Percentiles rank a stretch among this genome's conserved stretches.
Conservation (phyloP, 176 grass and related monocot species). For the Saccharum officinarum region DNA sequence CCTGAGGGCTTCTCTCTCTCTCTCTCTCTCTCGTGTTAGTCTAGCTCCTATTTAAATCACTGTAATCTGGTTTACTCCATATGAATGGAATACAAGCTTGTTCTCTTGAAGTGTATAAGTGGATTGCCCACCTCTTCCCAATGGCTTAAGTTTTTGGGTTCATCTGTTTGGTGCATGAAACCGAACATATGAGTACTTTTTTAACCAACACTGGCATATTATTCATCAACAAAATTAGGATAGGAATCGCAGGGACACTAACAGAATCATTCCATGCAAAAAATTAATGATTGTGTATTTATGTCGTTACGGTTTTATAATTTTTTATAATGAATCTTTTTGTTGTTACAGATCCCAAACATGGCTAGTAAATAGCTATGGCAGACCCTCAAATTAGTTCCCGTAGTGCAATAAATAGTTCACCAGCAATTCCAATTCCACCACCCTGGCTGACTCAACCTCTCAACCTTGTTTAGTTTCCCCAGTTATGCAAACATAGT, state of each 20-base stretch:
- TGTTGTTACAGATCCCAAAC: neutral
- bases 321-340: neutral
- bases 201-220: neutral
- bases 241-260: neutral
- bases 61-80: no score
- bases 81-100: no score
- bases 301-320: neutral
- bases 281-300: neutral
- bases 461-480: neutral
- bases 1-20: no score
- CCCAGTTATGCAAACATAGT: neutral
- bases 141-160: neutral
- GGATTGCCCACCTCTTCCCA: neutral
- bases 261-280: neutral
- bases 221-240: neutral
- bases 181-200: neutral
- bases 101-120: neutral
- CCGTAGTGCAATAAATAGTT: neutral
- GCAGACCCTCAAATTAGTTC: neutral
- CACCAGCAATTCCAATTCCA: neutral
- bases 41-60: no score
- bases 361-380: neutral
- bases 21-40: no score
- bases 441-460: neutral
- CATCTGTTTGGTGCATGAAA: neutral